Evolutionary conservation across 352 stramenopile genomes (phyloP), one percentile per base, ranked within the genome.

Genomic region (Aphanomyces cochlioides): DNA sequence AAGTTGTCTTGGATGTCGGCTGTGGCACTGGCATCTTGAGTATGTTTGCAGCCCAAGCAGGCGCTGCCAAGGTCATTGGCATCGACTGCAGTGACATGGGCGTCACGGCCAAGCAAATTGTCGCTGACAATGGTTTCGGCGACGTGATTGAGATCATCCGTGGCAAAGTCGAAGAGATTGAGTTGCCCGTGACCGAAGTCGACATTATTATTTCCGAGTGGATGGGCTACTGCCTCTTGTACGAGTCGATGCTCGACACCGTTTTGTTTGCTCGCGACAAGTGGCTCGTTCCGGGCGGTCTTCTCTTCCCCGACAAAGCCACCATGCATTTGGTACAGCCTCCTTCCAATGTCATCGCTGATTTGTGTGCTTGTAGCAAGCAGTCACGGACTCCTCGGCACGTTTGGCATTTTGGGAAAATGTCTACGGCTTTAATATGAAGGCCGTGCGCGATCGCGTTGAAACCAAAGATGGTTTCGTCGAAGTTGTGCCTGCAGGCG

Each of bases 371-470:
- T 38, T 73, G 28, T 61, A 60, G 43, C 83, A 92, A 64, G 85
- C 78, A 37, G 80, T 90, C 56, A 77, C 83, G 58, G 83, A 92
- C 72, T 92, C 82, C 48, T 82, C 79, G 19, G 69, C 84, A 64
- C 83, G 84, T 53, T 77, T 93, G 36, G 79, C 85, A 66, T 98
- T 98, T 78, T 99, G 97, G 97, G 84, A 98, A 63, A 77, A 98
- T 72, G 96, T 99, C 12, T 99, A 99, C 78, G 96, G 97, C 59
- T 99, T 99, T 78, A 95, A 99, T 76, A 99, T 99, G 96, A 93
- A 89, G 73, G 83, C 87, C 15, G 96, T 99, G 75, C 96, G 98
- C 78, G 82, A 96, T 64, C 91, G 91, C 72, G 94, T 98, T 72
- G 96, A 93, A 15, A 87, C 98, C 57, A 87, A 81, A 43, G 97